Evolutionary conservation across 1,284 basidiomycete genomes (phyloP).

Genomic region (Moesziomyces parantarcticus): DNA sequence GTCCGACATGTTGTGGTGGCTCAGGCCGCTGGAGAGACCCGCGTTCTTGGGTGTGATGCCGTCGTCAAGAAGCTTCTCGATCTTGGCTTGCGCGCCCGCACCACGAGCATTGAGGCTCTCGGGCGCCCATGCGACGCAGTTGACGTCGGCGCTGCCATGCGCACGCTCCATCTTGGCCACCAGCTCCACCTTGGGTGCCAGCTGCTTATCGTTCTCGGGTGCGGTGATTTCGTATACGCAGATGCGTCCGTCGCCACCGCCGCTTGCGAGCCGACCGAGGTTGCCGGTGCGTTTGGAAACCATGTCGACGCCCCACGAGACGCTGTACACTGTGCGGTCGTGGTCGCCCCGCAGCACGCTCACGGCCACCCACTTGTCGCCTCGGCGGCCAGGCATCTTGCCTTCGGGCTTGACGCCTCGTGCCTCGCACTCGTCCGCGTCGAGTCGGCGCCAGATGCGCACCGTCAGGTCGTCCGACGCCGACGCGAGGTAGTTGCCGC

Average conservation of each 20-base stretch:
- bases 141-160: slow-evolving; percentile 82
- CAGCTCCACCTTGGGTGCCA: slow-evolving; percentile 41
- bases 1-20: slow-evolving; percentile 69
- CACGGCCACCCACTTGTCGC: slow-evolving; percentile 68
- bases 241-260: slow-evolving; percentile 81
- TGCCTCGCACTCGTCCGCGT: slow-evolving; percentile 59
- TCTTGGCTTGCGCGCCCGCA: slow-evolving; percentile 29
- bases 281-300: slow-evolving; percentile 31
- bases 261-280: slow-evolving; percentile 79
- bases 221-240: slow-evolving; percentile 77
- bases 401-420: slow-evolving; percentile 57
- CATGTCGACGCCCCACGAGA: slow-evolving; percentile 75
- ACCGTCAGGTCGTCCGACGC: slow-evolving; percentile 80
- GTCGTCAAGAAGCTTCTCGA: slow-evolving; percentile 42
- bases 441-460: slow-evolving; percentile 70
- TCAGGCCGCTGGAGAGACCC: background rate
- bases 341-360: slow-evolving; percentile 70
- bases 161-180: slow-evolving; percentile 70
- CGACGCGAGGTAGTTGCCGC: slow-evolving; percentile 84
- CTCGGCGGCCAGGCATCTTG: slow-evolving; percentile 58
- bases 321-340: slow-evolving; percentile 79
- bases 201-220: slow-evolving; percentile 22
- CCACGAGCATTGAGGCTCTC: slow-evolving; percentile 37
- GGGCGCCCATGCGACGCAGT: slow-evolving; percentile 79
- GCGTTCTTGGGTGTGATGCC: slow-evolving; percentile 54